Evolutionary conservation across 1,284 basidiomycete species (phyloP).

Genomic region (Rhodotorula sp.): DNA sequence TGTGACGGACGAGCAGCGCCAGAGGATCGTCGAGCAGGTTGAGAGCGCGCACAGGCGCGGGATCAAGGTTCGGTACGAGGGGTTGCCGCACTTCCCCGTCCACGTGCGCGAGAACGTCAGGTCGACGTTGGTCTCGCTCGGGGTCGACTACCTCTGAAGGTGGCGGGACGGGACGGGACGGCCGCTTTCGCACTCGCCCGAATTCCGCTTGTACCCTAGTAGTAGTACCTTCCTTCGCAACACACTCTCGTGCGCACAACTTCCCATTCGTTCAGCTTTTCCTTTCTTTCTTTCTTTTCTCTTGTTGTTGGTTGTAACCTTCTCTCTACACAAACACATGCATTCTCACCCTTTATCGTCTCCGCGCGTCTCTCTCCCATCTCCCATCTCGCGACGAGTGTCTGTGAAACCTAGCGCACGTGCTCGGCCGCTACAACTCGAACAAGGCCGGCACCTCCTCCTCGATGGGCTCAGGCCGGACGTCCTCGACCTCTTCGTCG

Average conservation of each 20-base stretch:
- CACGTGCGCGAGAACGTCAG: slow-evolving; percentile 11
- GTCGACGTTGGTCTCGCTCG: neutral
- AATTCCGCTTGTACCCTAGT: neutral
- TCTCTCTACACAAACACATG: neutral
- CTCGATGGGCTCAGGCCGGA: slow-evolving; percentile 19
- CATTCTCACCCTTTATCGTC: neutral
- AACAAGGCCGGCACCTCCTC: slow-evolving; percentile 6
- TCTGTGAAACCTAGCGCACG: neutral
- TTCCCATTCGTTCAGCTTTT: no score
- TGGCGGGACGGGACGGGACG: neutral
- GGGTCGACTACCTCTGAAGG: slow-evolving; percentile 13
- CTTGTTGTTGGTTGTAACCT: slow-evolving; percentile 8
- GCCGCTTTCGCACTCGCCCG: no score
- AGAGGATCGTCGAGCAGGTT: slow-evolving; percentile 9
- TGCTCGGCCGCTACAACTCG: neutral
- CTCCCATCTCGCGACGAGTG: neutral
- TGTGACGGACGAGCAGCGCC: neutral
- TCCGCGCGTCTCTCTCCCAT: neutral
- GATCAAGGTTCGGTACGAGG: slow-evolving; percentile 16
- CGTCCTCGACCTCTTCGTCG: slow-evolving; percentile 24
- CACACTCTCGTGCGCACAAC: no score
- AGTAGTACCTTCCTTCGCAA: neutral
- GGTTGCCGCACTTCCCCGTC: slow-evolving; percentile 16
- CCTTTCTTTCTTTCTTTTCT: neutral
- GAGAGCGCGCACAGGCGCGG: slow-evolving; percentile 9